Conservation (phyloP, 257 asterid genomes). For the Salvia miltiorrhiza region DNA sequence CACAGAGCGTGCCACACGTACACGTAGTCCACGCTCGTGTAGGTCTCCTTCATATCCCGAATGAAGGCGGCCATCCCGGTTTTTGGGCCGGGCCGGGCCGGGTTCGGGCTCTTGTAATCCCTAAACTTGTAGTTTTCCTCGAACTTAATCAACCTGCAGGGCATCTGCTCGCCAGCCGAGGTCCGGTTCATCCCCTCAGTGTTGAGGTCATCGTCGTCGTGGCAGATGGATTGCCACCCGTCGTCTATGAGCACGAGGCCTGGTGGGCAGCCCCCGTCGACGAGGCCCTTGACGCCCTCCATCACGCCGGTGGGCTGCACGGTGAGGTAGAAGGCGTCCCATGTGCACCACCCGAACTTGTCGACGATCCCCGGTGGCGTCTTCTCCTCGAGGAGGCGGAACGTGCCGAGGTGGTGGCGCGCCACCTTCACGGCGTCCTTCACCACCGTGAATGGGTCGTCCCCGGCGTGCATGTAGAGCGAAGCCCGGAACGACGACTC, state of each 20-base stretch:
- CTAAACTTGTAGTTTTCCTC: slow-evolving; percentile 79
- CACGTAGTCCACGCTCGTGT: slow-evolving; percentile 61
- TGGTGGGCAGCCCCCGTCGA: slow-evolving; percentile 94
- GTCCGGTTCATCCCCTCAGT: slow-evolving; percentile 83
- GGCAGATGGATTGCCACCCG: slow-evolving; percentile 95
- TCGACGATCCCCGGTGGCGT: slow-evolving; percentile 91
- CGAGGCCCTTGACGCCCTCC: slow-evolving; percentile 80
- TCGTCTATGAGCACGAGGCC: slow-evolving; percentile 87
- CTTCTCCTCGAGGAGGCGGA: slow-evolving; percentile 74
- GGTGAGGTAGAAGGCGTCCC: slow-evolving; percentile 92
- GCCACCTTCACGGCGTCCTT: slow-evolving; percentile 79
- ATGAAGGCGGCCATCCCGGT: slow-evolving; percentile 84
- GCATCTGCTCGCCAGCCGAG: slow-evolving; percentile 96
- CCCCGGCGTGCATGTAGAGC: slow-evolving; percentile 74
- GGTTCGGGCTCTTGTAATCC: slow-evolving; percentile 57
- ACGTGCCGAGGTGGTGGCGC: slow-evolving; percentile 73
- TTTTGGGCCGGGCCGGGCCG: slow-evolving; percentile 33
- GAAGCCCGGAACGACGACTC: slow-evolving; percentile 45
- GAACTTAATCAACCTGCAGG: slow-evolving; percentile 73
- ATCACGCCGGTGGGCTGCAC: slow-evolving; percentile 88
- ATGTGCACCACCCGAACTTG: slow-evolving; percentile 98
- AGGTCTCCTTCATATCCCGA: slow-evolving; percentile 60
- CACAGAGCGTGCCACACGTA: slow-evolving; percentile 96
- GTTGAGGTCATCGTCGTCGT: slow-evolving; percentile 75
- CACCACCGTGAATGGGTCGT: slow-evolving; percentile 69